phyloP scores from a whole-genome alignment of 2,329 filamentous ascomycete genomes.

The Truncatella angustata region DNA sequence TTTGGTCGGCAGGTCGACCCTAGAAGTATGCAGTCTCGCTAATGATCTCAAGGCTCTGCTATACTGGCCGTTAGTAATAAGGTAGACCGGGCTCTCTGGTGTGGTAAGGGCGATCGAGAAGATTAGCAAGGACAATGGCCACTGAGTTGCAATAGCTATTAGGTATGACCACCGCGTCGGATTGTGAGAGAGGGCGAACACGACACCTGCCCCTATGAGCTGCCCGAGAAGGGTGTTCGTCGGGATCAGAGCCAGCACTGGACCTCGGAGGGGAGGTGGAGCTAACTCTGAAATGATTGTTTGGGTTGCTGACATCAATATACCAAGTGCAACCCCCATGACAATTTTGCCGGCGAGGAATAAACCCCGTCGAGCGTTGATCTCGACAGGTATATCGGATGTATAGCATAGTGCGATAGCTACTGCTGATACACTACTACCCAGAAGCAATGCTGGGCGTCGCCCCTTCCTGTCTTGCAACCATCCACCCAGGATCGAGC shows the following conservation, averaged over 20 bases:
- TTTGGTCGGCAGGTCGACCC: slow-evolving; percentile 27
- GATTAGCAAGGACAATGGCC: slow-evolving; percentile 41
- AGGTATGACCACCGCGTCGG: slow-evolving; percentile 29
- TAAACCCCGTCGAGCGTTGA: slow-evolving; percentile 19
- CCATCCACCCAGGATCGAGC: slow-evolving; percentile 28
- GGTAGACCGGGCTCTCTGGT: slow-evolving; percentile 50
- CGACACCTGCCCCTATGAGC: slow-evolving; percentile 41
- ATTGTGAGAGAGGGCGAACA: slow-evolving; percentile 30
- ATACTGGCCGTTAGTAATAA: slow-evolving; percentile 40
- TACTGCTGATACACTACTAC: slow-evolving; percentile 33
- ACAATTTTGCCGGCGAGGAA: slow-evolving; percentile 46
- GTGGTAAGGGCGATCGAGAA: slow-evolving; percentile 41
- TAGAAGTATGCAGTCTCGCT: slow-evolving; percentile 44
- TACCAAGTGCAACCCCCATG: slow-evolving; percentile 43
- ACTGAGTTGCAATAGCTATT: slow-evolving; percentile 42
- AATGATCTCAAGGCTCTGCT: slow-evolving; percentile 43
- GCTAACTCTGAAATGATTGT: slow-evolving; percentile 52
- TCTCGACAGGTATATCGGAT: slow-evolving; percentile 26
- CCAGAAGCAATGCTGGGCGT: slow-evolving; percentile 31
- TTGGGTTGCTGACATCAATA: slow-evolving; percentile 39
- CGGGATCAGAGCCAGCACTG: slow-evolving; percentile 47
- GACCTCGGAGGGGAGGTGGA: slow-evolving; percentile 42
- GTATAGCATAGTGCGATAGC: slow-evolving; percentile 34
- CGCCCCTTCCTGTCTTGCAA: slow-evolving; percentile 40
- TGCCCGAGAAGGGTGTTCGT: slow-evolving; percentile 48